These are phyloP conservation scores for Spergularia marina DNA, from an alignment of 148 eudicot genomes.

Conservation along the genomic window DNA sequence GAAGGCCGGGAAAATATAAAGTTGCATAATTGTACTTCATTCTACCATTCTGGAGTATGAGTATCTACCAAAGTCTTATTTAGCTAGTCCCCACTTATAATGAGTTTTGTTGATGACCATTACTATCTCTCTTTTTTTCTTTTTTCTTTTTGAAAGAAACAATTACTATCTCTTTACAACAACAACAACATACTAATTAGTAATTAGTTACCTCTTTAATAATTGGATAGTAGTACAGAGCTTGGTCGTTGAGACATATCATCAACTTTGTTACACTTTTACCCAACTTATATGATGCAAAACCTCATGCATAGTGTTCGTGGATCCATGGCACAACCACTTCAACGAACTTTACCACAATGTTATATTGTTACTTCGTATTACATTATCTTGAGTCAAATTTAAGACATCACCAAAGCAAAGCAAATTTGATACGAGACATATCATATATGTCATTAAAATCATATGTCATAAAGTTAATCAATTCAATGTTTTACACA, in stretches of 20 bases:
- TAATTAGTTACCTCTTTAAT: not conserved
- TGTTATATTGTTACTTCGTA: not conserved
- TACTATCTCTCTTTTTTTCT: not conserved
- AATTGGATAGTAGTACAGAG: not conserved
- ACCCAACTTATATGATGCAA: not conserved
- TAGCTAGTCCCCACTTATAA: not conserved
- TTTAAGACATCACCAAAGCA: no score
- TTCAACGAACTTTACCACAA: no score
- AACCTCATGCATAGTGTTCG: not conserved
- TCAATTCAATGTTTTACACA: no score
- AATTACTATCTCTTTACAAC: not conserved
- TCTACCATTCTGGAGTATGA: not conserved
- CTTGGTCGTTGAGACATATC: not conserved
- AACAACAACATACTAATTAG: not conserved
- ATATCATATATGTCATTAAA: no score
- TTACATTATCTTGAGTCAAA: not conserved
- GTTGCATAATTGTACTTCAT: not conserved
- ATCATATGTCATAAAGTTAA: no score
- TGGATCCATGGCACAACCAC: not conserved
- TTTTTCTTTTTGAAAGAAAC: not conserved
- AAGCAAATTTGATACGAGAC: no score
- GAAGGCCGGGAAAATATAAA: not conserved
- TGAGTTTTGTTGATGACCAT: not conserved
- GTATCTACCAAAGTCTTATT: not conserved
- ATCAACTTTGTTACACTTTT: constrained; percentile 1